These are phyloP conservation scores for Penicillium soppii DNA, from an alignment of 495 filamentous ascomycete genomes.

Conservation along the genomic window DNA sequence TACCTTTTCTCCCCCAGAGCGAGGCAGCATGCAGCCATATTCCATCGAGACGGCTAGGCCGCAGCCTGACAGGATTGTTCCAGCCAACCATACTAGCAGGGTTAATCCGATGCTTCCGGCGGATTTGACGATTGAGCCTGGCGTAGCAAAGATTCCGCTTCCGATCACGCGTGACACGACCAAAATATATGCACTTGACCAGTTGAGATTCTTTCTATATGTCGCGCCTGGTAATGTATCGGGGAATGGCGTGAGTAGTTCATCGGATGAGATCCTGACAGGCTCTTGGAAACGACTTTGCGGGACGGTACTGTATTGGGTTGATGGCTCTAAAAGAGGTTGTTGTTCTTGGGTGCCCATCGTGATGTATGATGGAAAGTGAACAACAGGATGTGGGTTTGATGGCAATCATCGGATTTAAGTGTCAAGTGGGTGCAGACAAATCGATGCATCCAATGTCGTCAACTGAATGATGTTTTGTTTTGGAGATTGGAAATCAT, in stretches of 20 bases:
- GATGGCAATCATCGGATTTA: background rate
- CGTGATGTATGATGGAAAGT: background rate
- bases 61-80: constrained; percentile 58
- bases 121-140: constrained; percentile 64
- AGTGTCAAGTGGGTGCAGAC: background rate
- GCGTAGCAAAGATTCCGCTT: constrained; percentile 73
- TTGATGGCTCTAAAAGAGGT: constrained; percentile 23
- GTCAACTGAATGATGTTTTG: background rate
- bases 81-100: constrained; percentile 62
- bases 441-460: background rate
- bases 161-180: constrained; percentile 75
- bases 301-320: background rate
- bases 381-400: background rate
- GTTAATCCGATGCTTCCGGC: constrained; percentile 68
- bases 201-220: constrained; percentile 45
- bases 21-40: constrained; percentile 70
- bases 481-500: constrained; percentile 29
- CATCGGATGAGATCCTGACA: background rate
- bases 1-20: constrained; percentile 67
- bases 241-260: background rate
- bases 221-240: constrained; percentile 15
- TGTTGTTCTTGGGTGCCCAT: constrained; percentile 28
- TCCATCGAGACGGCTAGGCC: constrained; percentile 64
- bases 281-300: constrained; percentile 5
- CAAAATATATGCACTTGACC: constrained; percentile 71